phyloP scores from a whole-genome alignment of 1,284 basidiomycete genomes.

The Ustilago shanxiensis region DNA sequence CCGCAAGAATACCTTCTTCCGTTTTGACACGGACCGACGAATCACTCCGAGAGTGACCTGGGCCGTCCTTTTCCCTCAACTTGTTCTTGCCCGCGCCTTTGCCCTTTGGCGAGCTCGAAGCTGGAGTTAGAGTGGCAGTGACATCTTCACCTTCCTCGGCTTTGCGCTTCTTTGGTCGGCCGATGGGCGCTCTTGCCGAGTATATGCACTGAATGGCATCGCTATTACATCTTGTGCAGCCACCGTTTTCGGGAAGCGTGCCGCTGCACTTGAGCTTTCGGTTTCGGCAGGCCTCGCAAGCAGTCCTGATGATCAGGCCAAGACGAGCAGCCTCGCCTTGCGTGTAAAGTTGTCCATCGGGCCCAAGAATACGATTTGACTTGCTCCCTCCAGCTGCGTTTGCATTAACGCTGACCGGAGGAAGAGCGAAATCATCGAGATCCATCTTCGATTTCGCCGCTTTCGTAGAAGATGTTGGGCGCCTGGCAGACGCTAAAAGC shows the following conservation, averaged over 20 bases:
- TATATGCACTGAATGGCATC: slow-evolving; percentile 52
- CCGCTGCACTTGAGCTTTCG: slow-evolving; percentile 64
- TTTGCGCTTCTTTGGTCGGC: slow-evolving; percentile 60
- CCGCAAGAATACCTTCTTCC: neutral
- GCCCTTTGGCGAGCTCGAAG: neutral
- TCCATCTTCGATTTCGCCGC: slow-evolving; percentile 21
- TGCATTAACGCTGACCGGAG: slow-evolving; percentile 3
- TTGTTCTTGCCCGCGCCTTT: slow-evolving; percentile 14
- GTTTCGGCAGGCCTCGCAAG: slow-evolving; percentile 61
- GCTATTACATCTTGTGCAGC: slow-evolving; percentile 50
- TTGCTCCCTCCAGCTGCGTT: slow-evolving; percentile 10
- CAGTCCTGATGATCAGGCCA: slow-evolving; percentile 56
- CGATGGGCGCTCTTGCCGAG: slow-evolving; percentile 57
- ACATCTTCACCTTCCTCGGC: slow-evolving; percentile 17
- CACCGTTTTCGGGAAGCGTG: slow-evolving; percentile 38
- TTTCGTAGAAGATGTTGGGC: neutral
- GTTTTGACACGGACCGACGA: slow-evolving; percentile 18
- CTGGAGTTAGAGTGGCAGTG: neutral
- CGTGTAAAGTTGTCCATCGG: slow-evolving; percentile 45
- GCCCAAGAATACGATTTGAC: slow-evolving; percentile 42
- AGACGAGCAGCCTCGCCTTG: slow-evolving; percentile 52
- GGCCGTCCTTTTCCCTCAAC: slow-evolving; percentile 7
- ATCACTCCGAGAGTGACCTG: neutral
- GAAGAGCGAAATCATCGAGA: slow-evolving; percentile 6
- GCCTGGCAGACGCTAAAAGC: slow-evolving; percentile 2